Conservation (phyloP, 2,329 filamentous ascomycete species). For the Colletotrichum tamarilloi region DNA sequence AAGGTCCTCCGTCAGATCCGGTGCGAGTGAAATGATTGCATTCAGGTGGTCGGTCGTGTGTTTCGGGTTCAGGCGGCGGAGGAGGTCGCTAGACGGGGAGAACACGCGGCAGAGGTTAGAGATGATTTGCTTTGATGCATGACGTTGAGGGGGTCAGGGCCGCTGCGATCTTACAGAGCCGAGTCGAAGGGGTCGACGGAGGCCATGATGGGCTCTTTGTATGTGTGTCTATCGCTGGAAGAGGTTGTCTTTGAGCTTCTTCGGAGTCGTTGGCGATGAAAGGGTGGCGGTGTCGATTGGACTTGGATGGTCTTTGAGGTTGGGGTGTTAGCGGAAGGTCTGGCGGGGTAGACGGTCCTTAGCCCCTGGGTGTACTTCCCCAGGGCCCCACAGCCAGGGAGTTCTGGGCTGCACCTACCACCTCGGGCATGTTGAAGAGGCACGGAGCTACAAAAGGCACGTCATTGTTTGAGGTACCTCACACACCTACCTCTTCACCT, state of each 20-base stretch:
- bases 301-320: slow-evolving; percentile 8
- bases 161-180: slow-evolving; percentile 69
- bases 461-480: not conserved
- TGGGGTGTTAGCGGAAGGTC: slow-evolving; percentile 17
- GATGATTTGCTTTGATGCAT: slow-evolving; percentile 12
- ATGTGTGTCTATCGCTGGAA: not conserved
- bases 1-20: slow-evolving; percentile 95
- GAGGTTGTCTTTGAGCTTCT: not conserved
- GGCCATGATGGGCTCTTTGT: slow-evolving; percentile 50
- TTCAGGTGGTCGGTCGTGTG: slow-evolving; percentile 89
- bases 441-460: slow-evolving; percentile 5
- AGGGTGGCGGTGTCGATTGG: slow-evolving; percentile 4
- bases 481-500: not conserved
- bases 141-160: slow-evolving; percentile 13
- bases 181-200: slow-evolving; percentile 78
- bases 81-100: slow-evolving; percentile 79
- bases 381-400: slow-evolving; percentile 22
- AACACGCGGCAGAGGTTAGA: slow-evolving; percentile 15
- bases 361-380: slow-evolving; percentile 19
- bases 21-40: slow-evolving; percentile 87
- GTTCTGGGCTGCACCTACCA: slow-evolving; percentile 26
- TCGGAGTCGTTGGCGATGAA: not conserved
- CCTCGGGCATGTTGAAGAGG: not conserved
- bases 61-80: slow-evolving; percentile 96
- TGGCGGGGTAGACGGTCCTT: slow-evolving; percentile 19